Evolutionary conservation across 352 stramenopile genomes (phyloP).

Genomic region (Thalassiosira ordinaria): DNA sequence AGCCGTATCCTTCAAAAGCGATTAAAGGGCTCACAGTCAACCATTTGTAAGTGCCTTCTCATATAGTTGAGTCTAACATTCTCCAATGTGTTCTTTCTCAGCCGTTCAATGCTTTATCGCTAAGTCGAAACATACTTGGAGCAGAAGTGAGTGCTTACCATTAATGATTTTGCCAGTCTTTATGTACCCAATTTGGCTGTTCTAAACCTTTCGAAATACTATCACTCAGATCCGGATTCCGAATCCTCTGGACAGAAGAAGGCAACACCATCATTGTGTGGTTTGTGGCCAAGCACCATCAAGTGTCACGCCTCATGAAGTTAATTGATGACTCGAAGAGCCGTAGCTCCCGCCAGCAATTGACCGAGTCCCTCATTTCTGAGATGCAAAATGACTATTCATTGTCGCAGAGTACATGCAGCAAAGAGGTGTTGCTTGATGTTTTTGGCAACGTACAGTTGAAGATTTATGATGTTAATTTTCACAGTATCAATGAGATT

Average conservation of each 20-base stretch:
- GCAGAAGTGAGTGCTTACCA: no score
- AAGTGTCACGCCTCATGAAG: slow-evolving; percentile 59
- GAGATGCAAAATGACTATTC: slow-evolving; percentile 8
- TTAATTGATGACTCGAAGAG: slow-evolving; percentile 76
- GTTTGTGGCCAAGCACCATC: slow-evolving; percentile 67
- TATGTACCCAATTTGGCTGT: no score
- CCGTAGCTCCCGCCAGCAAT: slow-evolving; percentile 47
- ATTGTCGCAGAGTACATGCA: slow-evolving; percentile 2
- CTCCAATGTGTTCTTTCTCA: no score
- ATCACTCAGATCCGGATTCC: slow-evolving; percentile 25
- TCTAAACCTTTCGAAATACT: no score
- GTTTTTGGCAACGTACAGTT: slow-evolving; percentile 63
- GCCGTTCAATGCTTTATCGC: not conserved
- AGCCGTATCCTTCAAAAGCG: slow-evolving; percentile 36
- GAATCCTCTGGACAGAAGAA: slow-evolving; percentile 55
- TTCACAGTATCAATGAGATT: slow-evolving; percentile 54
- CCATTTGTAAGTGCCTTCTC: no score
- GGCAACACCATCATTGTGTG: slow-evolving; percentile 52
- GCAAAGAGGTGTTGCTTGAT: slow-evolving; percentile 61
- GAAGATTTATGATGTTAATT: slow-evolving; percentile 67
- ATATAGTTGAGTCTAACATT: no score
- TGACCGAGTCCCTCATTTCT: slow-evolving; percentile 22
- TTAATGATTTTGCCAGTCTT: no score
- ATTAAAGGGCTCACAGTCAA: slow-evolving; percentile 33
- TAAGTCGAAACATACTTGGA: not conserved